Base-by-base conservation (phyloP, 306 rosid species). In the Hylodesmum podocarpum region DNA sequence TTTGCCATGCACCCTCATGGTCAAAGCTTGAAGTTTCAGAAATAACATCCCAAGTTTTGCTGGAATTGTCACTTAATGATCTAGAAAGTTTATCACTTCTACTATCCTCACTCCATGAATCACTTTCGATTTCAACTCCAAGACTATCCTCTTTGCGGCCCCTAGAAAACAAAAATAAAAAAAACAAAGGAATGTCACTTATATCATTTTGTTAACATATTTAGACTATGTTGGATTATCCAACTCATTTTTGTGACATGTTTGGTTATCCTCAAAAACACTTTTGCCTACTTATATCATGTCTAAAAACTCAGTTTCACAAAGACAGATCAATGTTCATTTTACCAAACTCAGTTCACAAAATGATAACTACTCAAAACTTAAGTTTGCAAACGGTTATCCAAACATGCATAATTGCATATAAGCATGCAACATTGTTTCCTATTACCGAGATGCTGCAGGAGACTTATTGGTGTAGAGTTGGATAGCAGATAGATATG, bases 401-500 rank as follows among this genome's bases (percentile, higher is more conserved):
- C n/a, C n/a, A n/a, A n/a, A n/a, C n/a, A n/a, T n/a, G n/a, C n/a
- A n/a, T n/a, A n/a, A n/a, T n/a, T n/a, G n/a, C 16, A 37, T 9
- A 57, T 9, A 55, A 55, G 59, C 22, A 72, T 2, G 15, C 4
- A 2, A 15, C 12, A 19, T 15, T 66, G 28, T 76, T 33, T 69
- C 49, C 54, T 25, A 33, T 53, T 82, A 92, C 97, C 91, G 85
- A 11, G 84, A 54, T 70, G 88, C 40, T 5, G 66, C 85, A 22
- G 64, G 73, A 8, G 97, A 76, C 66, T 92, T 92, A 31, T 76
- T 75, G 72, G 77, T 72, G 76, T 82, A 90, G 70, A 90, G 77
- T 62, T 92, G 97, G 78, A 92, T 87, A 46, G 91, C 93, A 2
- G 97, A 92, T 14, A 92, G 84, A 81, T 87, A 87, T 4, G 97